These are phyloP conservation scores for Apiospora sp. DNA, from an alignment of 2,329 filamentous ascomycete species.

Conservation along the genomic window DNA sequence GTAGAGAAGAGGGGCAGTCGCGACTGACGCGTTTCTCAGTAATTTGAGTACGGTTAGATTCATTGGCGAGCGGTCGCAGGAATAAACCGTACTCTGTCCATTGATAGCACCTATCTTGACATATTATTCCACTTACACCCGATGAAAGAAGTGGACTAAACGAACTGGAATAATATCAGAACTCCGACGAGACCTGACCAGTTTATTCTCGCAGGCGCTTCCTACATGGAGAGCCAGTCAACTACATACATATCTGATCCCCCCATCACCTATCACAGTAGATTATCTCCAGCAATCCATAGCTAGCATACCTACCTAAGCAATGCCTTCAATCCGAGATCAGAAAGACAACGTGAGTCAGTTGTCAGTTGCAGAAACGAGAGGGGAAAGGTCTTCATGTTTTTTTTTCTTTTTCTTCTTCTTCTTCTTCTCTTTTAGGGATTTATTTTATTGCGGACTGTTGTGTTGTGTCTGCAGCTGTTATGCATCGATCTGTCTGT, in stretches of 20 bases:
- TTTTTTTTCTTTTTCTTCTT: neutral
- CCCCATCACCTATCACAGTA: no score
- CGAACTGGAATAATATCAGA: no score
- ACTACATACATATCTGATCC: no score
- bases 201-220: no score
- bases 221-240: neutral
- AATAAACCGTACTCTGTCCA: no score
- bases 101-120: no score
- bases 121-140: no score
- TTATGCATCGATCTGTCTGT: neutral
- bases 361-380: neutral
- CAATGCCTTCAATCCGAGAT: no score
- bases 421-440: neutral
- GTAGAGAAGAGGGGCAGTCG: conserved; percentile 7
- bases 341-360: neutral
- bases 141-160: no score
- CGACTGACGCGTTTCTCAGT: conserved; percentile 1
- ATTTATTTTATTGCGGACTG: neutral
- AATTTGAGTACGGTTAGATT: neutral
- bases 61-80: neutral
- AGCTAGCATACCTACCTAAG: no score
- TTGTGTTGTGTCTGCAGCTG: neutral
- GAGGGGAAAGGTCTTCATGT: neutral
- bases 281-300: no score
- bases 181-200: no score